Base-by-base conservation (phyloP, 352 stramenopile genomes). In the Globisporangium orthogonon region DNA sequence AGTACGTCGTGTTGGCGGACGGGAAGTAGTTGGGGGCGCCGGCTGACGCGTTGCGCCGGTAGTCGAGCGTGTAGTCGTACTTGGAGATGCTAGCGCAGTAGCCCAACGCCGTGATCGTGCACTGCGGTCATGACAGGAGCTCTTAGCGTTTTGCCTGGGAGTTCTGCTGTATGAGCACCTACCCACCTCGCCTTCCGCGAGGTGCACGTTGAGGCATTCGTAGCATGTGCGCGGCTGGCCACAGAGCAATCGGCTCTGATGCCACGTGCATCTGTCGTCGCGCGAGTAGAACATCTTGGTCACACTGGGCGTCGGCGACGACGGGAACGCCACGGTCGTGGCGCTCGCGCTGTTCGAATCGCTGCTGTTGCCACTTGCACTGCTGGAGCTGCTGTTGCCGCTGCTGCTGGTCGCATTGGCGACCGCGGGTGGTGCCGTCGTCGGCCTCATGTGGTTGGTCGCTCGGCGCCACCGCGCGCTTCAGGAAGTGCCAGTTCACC, bases 1-100 rank as follows among this genome's bases (percentile, higher is more conserved):
- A 88, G 54, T 88, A 88, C 13, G 69, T 78, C 18, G 78, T 75
- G 61, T 86, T 82, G 33, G 58, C 72, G n/a, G 75, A 86, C 45
- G 73, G 73, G 57, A 88, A 88, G 51, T 72, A 80, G 46, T 80
- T 70, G 15, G 62, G 56, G 15, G 60, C 69, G n/a, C 49, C 59
- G 13, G 46, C 56, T 41, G 63, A 65, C 0, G 55, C 58, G 44
- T 69, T 56, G 28, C 66, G 58, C 7, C 73, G 73, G 50, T 71
- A 88, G 58, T 85, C 72, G 29, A 75, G 60, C 1, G 30, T 60
- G 39, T 65, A 56, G 52, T 76, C 54, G 50, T 85, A 88, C 40
- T 46, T 56, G 14, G 50, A 41, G 10, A 86, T 83, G 31, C 64
- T 74, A 11, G 75, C 73, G 58, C 78, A 88, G 56, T 83, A 86